phyloP scores from a whole-genome alignment of 345 rosid genomes.

The Citrus hindsii region DNA sequence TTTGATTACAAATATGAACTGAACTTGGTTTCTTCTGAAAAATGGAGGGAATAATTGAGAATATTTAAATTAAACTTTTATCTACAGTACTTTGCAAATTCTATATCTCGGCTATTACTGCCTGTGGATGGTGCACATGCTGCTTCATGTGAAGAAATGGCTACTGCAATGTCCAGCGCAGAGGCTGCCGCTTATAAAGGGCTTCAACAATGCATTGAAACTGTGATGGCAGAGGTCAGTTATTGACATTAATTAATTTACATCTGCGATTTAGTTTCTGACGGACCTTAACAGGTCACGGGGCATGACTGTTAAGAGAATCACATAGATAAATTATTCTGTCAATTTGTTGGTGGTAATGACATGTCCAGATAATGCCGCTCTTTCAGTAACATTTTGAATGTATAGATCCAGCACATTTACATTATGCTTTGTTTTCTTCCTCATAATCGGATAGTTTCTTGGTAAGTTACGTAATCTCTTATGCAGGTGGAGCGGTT shows the following conservation, averaged over 20 bases:
- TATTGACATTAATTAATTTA: conserved; percentile 9
- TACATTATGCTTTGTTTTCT: neutral
- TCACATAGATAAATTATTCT: neutral
- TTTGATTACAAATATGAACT: conserved; percentile 3
- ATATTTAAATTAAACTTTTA: conserved; percentile 6
- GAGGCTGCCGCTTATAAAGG: conserved; percentile 98
- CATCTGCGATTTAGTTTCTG: neutral
- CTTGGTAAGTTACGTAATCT: conserved; percentile 3
- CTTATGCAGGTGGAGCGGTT: conserved; percentile 75
- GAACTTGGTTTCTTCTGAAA: neutral
- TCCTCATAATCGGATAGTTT: conserved; percentile 1
- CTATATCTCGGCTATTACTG: conserved; percentile 89
- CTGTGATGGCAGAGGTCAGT: conserved; percentile 98
- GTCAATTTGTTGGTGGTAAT: neutral
- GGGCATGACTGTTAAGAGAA: neutral
- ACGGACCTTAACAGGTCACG: neutral
- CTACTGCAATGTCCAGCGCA: conserved; percentile 95
- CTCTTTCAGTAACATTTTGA: conserved; percentile 2
- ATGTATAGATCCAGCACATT: neutral
- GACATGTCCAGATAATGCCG: neutral
- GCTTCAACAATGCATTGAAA: conserved; percentile 98
- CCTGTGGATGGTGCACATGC: conserved; percentile 99
- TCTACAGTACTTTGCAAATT: conserved; percentile 86
- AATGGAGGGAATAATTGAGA: neutral
- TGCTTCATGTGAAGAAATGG: conserved; percentile 99